Evolutionary conservation across 2,329 filamentous ascomycete genomes (phyloP), one percentile per base, ranked within the genome.

Genomic region (Talaromyces sp.): DNA sequence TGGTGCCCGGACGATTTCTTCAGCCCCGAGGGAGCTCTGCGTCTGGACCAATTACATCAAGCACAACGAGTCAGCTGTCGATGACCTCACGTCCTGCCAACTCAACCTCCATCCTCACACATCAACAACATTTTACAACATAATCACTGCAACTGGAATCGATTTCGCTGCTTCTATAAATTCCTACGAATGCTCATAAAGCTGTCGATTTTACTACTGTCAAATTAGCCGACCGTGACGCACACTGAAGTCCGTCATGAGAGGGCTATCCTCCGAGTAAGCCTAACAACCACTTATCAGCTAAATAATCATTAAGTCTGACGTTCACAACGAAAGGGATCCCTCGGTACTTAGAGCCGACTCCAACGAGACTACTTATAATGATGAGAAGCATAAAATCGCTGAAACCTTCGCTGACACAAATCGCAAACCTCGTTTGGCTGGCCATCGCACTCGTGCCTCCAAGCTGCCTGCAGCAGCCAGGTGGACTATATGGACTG

Each of bases 401-500:
- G 31, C 7, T n/a, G 28, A 35, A 14, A 39, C 6, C 21, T 58
- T 28, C 18, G 12, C 21, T 23, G 35, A 31, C 21, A 23, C 33
- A 11, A 28, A 39, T 35, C 21, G 23, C 25, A 33, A 11, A n/a
- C 52, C 54, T 18, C 40, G 52, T 3, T 39, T 21, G 54, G 23
- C 33, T 44, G 23, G 44, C 35, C 28, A 58, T 44, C 23, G 54
- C 46, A n/a, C 25, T 35, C 31, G 16, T 23, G 39, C 21, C n/a
- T n/a, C 33, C 23, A 50, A 31, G 44, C 44, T 62, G 25, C 12
- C 44, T 12, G 52, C 37, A 23, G 23, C 46, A n/a, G 61, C 55
- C 40, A 58, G 42, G 33, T 62, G 61, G 61, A 25, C 42, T 58
- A 46, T 56, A 5, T 25, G 54, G 2, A 25, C n/a, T 6, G 61